Base-by-base conservation (phyloP, 768 basidiomycete genomes). In the Kwoniella sp. region DNA sequence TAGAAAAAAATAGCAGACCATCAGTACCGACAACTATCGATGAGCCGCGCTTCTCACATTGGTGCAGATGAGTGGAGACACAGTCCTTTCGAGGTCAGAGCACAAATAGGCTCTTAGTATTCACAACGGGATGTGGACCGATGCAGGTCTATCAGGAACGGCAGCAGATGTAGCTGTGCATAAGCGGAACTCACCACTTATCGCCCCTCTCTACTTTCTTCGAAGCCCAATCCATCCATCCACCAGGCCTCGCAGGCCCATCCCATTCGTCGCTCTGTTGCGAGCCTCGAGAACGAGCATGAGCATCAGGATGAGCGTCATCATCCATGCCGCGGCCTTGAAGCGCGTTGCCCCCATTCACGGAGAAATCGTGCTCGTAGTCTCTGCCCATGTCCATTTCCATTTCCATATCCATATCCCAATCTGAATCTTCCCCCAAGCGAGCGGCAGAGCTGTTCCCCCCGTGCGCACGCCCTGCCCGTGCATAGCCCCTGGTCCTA, bases 211-310 rank as follows among this genome's bases (percentile, higher is more conserved):
- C 60, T 4, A 63, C 64, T 26, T 71, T 72, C 38, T 50, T 65
- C 7, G 53, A 52, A 2, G 66, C 64, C 76, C 76, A 78, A 37
- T 65, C 67, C 28, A 41, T 48, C 70, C 67, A 74, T 51, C 65
- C 74, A 9, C 72, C 74, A 61, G 74, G 72, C 53, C 58, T 63
- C 8, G 72, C 72, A 22, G 76, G 74, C n/a, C 74, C 74, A 26
- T 74, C 72, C 76, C 74, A 75, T 26, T 55, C 69, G 30, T 45
- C 41, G 20, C 20, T 17, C 41, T 37, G 26, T 22, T 38, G 51
- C 22, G 48, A 45, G 41, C 41, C n/a, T n/a, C n/a, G n/a, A n/a
- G n/a, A n/a, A n/a, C 20, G 41, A 45, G 34, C 41, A 45, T 45
- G 34, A 34, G 34, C 5, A 9, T 57, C 25, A 45, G 34, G 11